Percentiles rank a stretch among this genome's conserved stretches.
Evolutionary conservation across 2,329 filamentous ascomycete species (phyloP).

Genomic region (Acrocalymma vagum): DNA sequence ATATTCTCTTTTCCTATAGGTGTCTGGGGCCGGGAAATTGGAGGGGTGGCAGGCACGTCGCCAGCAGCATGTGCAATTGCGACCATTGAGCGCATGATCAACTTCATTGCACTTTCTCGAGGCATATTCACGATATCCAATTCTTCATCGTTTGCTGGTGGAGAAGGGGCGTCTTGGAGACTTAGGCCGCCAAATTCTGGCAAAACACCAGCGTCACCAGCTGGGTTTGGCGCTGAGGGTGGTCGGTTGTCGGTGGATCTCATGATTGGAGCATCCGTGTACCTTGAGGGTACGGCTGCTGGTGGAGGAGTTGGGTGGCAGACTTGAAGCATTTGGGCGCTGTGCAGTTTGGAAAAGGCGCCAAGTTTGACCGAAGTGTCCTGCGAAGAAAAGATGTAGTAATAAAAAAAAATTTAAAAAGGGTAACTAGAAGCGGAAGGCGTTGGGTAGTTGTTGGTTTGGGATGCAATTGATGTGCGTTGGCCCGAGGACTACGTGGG

Average conservation of each 20-base stretch:
- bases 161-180: slow-evolving; percentile 47
- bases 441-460: too few relatives aligned
- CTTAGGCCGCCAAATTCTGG: slow-evolving; percentile 43
- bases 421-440: neutral
- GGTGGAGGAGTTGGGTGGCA: slow-evolving; percentile 38
- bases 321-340: slow-evolving; percentile 44
- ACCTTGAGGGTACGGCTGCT: slow-evolving; percentile 38
- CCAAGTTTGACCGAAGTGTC: slow-evolving; percentile 31
- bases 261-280: slow-evolving; percentile 31
- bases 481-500: too few relatives aligned
- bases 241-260: slow-evolving; percentile 34
- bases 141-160: slow-evolving; percentile 49
- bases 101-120: slow-evolving; percentile 77
- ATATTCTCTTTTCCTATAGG: slow-evolving; percentile 52
- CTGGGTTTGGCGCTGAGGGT: slow-evolving; percentile 50
- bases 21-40: slow-evolving; percentile 68
- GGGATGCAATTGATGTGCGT: too few relatives aligned
- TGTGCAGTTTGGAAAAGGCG: slow-evolving; percentile 20
- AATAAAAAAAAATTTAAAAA: too few relatives aligned
- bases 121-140: slow-evolving; percentile 78
- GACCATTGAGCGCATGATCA: slow-evolving; percentile 70
- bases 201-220: slow-evolving; percentile 50
- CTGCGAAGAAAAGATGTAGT: slow-evolving; percentile 3
- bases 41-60: slow-evolving; percentile 83
- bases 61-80: slow-evolving; percentile 76